A percentile compares a stretch with the other conserved stretches of the same genome.
These are phyloP conservation scores for Breviolum minutum DNA, from an alignment of 73 alveolate genomes.

Conservation along the genomic window DNA sequence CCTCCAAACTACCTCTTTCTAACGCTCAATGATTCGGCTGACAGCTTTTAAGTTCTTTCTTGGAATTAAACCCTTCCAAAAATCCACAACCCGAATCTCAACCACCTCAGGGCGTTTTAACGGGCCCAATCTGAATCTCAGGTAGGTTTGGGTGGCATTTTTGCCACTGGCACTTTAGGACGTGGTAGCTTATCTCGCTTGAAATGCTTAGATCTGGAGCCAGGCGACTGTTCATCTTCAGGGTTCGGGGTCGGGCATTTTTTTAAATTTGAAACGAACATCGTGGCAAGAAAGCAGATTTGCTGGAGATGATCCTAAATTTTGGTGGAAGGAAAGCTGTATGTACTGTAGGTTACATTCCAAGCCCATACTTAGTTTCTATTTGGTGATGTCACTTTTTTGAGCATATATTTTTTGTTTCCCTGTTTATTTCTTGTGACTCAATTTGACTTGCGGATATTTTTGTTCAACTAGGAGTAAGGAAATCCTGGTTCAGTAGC, in stretches of 20 bases:
- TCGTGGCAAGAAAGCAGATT: too few species aligned
- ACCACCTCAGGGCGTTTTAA: too few species aligned
- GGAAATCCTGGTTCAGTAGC: neutral
- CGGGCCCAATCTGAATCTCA: neutral
- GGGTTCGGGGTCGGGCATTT: neutral
- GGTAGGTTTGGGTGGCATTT: conserved; percentile 33
- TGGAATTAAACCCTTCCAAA: neutral
- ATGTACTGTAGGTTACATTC: too few species aligned
- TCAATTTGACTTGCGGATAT: neutral
- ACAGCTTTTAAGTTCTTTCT: neutral
- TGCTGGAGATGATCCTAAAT: neutral
- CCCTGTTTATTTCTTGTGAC: neutral
- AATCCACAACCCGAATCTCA: too few species aligned
- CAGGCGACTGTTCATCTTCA: neutral
- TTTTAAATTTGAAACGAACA: too few species aligned
- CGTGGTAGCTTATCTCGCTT: neutral
- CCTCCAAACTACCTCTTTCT: neutral
- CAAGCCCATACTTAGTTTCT: too few species aligned
- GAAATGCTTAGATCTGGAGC: conserved; percentile 59
- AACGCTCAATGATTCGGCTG: neutral
- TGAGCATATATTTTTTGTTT: neutral
- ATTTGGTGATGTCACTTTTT: neutral
- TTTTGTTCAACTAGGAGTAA: neutral
- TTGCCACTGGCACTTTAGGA: conserved; percentile 27
- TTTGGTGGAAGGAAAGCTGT: neutral